Percentiles rank a stretch among this genome's conserved stretches.
phyloP scores from a whole-genome alignment of 768 basidiomycete species.

The Lyophyllum shimeji region DNA sequence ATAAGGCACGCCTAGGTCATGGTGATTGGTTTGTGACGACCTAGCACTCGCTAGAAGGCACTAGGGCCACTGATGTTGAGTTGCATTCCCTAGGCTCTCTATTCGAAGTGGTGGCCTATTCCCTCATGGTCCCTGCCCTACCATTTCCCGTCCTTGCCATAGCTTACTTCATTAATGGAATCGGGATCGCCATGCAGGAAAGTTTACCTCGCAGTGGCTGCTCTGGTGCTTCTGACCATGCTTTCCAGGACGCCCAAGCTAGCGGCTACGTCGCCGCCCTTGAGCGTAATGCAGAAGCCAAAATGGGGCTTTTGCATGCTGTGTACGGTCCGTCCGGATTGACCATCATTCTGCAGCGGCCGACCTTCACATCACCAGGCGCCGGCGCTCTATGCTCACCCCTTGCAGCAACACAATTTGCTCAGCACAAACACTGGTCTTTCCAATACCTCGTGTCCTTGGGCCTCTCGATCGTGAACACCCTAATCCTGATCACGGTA shows the following conservation, averaged over 20 bases:
- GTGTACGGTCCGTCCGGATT: conserved; percentile 45
- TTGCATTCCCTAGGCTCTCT: conserved; percentile 31
- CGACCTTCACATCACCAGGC: conserved; percentile 37
- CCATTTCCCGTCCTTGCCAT: conserved; percentile 56
- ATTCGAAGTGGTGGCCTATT: conserved; percentile 44
- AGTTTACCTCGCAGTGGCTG: not conserved
- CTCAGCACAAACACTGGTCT: conserved; percentile 65
- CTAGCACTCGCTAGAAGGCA: conserved; percentile 3
- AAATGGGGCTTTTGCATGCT: conserved; percentile 72
- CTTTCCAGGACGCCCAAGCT: conserved; percentile 62
- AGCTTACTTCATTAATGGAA: conserved; percentile 28
- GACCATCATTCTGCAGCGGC: not conserved
- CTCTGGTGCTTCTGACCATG: not conserved
- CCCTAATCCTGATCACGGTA: conserved; percentile 46
- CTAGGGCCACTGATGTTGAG: no score
- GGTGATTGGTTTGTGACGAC: conserved; percentile 19
- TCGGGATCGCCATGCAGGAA: conserved; percentile 35
- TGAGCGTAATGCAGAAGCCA: conserved; percentile 51
- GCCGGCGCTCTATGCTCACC: conserved; percentile 69
- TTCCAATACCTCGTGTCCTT: conserved; percentile 76
- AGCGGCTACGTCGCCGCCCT: conserved; percentile 68
- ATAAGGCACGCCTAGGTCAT: conserved; percentile 18
- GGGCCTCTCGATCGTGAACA: conserved; percentile 61
- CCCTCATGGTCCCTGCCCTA: conserved; percentile 43
- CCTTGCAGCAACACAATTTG: conserved; percentile 79